Base-by-base conservation (phyloP, 441 rosid species). In the Mallotus repandus region DNA sequence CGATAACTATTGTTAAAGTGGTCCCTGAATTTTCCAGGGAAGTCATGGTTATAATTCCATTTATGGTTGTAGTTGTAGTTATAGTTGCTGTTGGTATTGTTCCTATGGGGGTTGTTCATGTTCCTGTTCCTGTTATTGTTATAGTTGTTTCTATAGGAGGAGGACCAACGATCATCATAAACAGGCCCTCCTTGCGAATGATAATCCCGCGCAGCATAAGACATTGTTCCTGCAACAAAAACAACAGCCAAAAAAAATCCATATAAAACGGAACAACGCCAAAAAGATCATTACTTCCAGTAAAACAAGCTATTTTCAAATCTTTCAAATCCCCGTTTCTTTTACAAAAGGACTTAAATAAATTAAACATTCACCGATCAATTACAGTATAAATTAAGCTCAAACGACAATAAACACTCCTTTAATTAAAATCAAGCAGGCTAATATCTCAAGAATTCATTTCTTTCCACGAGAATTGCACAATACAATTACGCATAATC, bases 171-270 rank as follows among this genome's bases (percentile, higher is more conserved):
- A 50, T 81, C 81, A 66, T 82, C 85, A 38, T 73, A 76, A 56
- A 78, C 60, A 22, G 77, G 69, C n/a, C 79, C 85, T n/a, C 89
- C 89, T 61, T 85, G 87, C 43, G 77, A 49, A 43, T 70, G 81
- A 63, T 83, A 81, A 80, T 83, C 85, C 77, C 82, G 82, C 2
- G 80, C 61, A 41, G 80, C 57, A 41, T 72, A 84, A 53, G 91
- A 80, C 95, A 90, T 90, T 74, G 32, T 77, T 71, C 73, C 85
- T 84, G 79, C 46, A 52, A 38, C 41, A 4, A 38, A 38, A 38
- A 6, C 41, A 38, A 0, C 41, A 38, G 2, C 41, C 41, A 38
- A 38, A 4, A 35, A 60, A 53, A 66, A 5, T 1, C 2, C 49
- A 1, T 16, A 66, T 57, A 5, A 21, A 22, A 38, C 15, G 38